Percentiles rank a stretch among this genome's conserved stretches.
Conservation (phyloP, 1,284 basidiomycete genomes). For the Cystobasidium sp. region DNA sequence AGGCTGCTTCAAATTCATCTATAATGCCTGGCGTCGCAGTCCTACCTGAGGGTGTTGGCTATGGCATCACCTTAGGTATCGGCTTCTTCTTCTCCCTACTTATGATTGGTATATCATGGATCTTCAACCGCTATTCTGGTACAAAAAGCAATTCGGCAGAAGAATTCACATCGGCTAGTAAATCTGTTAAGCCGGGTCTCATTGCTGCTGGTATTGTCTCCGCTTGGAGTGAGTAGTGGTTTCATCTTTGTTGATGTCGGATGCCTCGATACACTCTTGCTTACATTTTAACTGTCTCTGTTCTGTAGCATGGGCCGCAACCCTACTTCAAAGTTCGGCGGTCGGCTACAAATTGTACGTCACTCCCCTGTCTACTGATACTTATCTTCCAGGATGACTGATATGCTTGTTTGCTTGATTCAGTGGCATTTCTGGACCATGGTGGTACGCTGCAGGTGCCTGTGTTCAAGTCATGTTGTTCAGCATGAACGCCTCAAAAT, state of each 20-base stretch:
- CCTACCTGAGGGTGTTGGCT: constrained; percentile 1
- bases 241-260: constrained; percentile 47
- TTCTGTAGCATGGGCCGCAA: constrained; percentile 56
- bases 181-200: constrained; percentile 72
- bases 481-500: constrained; percentile 58
- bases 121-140: constrained; percentile 2
- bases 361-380: neutral
- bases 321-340: constrained; percentile 65
- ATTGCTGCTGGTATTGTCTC: constrained; percentile 86
- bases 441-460: constrained; percentile 67
- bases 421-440: constrained; percentile 67
- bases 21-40: constrained; percentile 13
- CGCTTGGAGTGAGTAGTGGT: constrained; percentile 58
- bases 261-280: neutral
- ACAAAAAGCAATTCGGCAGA: constrained; percentile 2
- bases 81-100: constrained; percentile 13
- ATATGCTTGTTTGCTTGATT: neutral
- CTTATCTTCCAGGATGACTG: neutral
- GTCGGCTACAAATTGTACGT: constrained; percentile 74
- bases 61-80: constrained; percentile 9
- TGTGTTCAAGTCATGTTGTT: constrained; percentile 74
- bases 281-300: neutral
- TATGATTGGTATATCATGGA: constrained; percentile 11
- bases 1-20: too few species aligned
- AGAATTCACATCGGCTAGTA: constrained; percentile 28